Conservation (phyloP, 2,329 filamentous ascomycete genomes). For the Colletotrichum theobromicola region DNA sequence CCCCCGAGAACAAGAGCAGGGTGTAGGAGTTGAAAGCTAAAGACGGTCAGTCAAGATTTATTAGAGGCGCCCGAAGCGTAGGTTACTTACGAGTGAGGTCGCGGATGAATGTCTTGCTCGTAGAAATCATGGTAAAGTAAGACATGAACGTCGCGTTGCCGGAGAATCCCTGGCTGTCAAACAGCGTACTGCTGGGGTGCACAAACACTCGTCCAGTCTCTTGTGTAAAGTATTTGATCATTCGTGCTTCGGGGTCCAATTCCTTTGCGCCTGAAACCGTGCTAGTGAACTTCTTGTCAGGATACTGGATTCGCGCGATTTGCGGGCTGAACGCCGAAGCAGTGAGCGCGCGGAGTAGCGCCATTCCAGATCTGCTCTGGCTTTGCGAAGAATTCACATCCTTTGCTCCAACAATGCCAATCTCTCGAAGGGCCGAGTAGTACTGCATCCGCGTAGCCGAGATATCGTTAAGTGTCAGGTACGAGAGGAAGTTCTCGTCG, state of each 20-base stretch:
- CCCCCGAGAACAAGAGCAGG: slow-evolving; percentile 85
- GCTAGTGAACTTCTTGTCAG: slow-evolving; percentile 92
- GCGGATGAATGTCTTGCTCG: slow-evolving; percentile 88
- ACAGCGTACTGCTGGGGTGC: slow-evolving; percentile 87
- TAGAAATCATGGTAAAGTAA: slow-evolving; percentile 92
- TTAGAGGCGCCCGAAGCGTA: neutral
- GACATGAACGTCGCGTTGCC: slow-evolving; percentile 79
- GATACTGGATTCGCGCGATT: slow-evolving; percentile 89
- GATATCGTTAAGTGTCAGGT: slow-evolving; percentile 86
- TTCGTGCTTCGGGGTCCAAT: slow-evolving; percentile 87
- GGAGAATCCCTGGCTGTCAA: slow-evolving; percentile 80
- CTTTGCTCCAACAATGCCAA: slow-evolving; percentile 70
- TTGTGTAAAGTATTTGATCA: slow-evolving; percentile 91
- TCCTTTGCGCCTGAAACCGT: slow-evolving; percentile 90
- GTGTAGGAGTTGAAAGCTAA: slow-evolving; percentile 87
- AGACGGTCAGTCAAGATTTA: neutral
- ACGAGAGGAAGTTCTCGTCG: slow-evolving; percentile 82
- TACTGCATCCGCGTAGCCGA: slow-evolving; percentile 86
- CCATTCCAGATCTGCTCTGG: slow-evolving; percentile 31
- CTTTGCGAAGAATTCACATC: slow-evolving; percentile 29
- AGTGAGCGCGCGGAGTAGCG: slow-evolving; percentile 72
- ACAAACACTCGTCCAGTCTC: slow-evolving; percentile 90
- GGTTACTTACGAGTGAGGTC: slow-evolving; percentile 80
- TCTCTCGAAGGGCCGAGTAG: slow-evolving; percentile 82
- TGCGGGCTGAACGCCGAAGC: slow-evolving; percentile 83